A percentile compares a stretch with the other conserved stretches of the same genome.
phyloP scores from a whole-genome alignment of 257 asterid species.

The Solanum chilense region DNA sequence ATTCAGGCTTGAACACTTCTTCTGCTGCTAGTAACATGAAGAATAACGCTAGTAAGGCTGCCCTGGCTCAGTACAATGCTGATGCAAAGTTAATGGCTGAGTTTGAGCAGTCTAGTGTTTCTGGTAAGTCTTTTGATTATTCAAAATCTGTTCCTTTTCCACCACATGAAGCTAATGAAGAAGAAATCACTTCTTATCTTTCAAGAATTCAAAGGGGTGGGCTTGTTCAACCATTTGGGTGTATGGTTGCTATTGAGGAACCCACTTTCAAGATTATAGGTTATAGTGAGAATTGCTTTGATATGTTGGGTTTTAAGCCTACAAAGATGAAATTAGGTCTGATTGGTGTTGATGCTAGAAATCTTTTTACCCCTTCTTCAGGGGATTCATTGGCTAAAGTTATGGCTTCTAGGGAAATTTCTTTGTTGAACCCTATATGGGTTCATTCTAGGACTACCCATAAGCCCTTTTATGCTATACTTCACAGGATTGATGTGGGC shows the following conservation, averaged over 20 bases:
- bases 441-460: slow-evolving; percentile 29
- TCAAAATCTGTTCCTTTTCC: slow-evolving; percentile 15
- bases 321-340: background rate
- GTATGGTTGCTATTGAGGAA: slow-evolving; percentile 43
- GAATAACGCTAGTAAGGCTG: background rate
- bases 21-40: slow-evolving; percentile 27
- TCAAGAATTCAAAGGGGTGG: slow-evolving; percentile 60
- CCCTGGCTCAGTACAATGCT: slow-evolving; percentile 26
- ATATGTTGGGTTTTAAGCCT: slow-evolving; percentile 30
- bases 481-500: slow-evolving; percentile 64
- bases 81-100: slow-evolving; percentile 48
- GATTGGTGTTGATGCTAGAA: slow-evolving; percentile 45
- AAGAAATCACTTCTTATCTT: slow-evolving; percentile 29
- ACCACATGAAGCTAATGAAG: slow-evolving; percentile 1
- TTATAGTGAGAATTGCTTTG: slow-evolving; percentile 45
- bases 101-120: slow-evolving; percentile 27
- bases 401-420: slow-evolving; percentile 24
- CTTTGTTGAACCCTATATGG: slow-evolving; percentile 50
- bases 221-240: slow-evolving; percentile 54
- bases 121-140: slow-evolving; percentile 44
- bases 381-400: slow-evolving; percentile 31
- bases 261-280: slow-evolving; percentile 25
- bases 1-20: slow-evolving; percentile 16
- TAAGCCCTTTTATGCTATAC: slow-evolving; percentile 47
- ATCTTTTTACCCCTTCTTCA: slow-evolving; percentile 34